Conservation (phyloP, 2,329 filamentous ascomycete genomes). For the Chaetomium sp. region DNA sequence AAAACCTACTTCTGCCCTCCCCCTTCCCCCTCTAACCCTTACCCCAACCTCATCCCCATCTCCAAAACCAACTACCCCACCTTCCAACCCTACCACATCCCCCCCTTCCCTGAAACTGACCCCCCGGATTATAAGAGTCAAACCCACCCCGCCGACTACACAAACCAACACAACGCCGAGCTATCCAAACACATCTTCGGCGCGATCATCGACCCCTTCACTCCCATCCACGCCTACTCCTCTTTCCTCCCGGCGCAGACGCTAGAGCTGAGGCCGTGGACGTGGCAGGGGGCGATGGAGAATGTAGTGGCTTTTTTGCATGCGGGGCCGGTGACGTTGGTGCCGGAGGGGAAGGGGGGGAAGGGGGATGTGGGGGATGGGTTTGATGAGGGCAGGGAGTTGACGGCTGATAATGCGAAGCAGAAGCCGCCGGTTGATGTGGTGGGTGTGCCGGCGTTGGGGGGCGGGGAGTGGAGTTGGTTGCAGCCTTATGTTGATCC, state of each 20-base stretch:
- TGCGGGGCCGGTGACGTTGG: constrained; percentile 28
- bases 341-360: background rate
- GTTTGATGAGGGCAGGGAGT: constrained; percentile 8
- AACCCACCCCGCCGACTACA: background rate
- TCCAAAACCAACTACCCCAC: background rate
- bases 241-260: constrained; percentile 27
- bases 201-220: constrained; percentile 22
- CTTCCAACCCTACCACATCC: background rate
- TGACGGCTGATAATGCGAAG: background rate
- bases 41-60: background rate
- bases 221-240: constrained; percentile 30
- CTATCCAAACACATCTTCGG: constrained; percentile 12
- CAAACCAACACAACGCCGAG: background rate
- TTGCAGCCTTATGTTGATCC: constrained; percentile 20
- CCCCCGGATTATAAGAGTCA: background rate
- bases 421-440: background rate
- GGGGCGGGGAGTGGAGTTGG: constrained; percentile 26
- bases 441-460: constrained; percentile 3
- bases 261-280: constrained; percentile 33
- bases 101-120: background rate
- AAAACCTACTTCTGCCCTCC: background rate
- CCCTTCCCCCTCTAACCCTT: background rate
- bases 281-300: constrained; percentile 32
- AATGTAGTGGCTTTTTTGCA: constrained; percentile 37
- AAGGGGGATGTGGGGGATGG: constrained; percentile 9